phyloP scores from a whole-genome alignment of 2,329 filamentous ascomycete species.

The Aspergillus thermomutatus region DNA sequence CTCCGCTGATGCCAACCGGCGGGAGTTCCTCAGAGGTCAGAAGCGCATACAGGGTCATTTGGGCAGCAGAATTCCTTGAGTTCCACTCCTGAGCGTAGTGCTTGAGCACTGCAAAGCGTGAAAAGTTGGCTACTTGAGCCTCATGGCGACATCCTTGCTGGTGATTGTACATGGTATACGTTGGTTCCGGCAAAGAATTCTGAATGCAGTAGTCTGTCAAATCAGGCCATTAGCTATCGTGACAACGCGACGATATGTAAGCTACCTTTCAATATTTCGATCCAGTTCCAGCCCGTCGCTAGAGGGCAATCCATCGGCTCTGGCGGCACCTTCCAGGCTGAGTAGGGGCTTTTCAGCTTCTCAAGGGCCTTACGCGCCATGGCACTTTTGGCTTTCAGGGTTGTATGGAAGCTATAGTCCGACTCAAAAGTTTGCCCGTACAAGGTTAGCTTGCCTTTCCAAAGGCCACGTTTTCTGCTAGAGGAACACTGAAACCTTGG shows the following conservation, averaged over 20 bases:
- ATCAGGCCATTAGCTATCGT: not conserved
- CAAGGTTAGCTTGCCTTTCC: conserved; percentile 27
- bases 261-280: conserved; percentile 24
- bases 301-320: conserved; percentile 17
- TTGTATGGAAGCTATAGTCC: conserved; percentile 7
- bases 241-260: not conserved
- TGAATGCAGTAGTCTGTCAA: conserved; percentile 23
- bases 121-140: conserved; percentile 17
- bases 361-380: conserved; percentile 27
- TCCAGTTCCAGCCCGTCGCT: conserved; percentile 27
- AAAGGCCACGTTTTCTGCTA: conserved; percentile 11
- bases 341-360: conserved; percentile 20
- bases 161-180: conserved; percentile 23
- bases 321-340: conserved; percentile 27
- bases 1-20: conserved; percentile 1
- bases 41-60: conserved; percentile 25
- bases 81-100: conserved; percentile 20
- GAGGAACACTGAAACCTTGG: conserved; percentile 24
- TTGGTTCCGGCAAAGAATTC: conserved; percentile 11
- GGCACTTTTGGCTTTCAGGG: conserved; percentile 19
- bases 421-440: conserved; percentile 26
- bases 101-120: conserved; percentile 17
- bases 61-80: conserved; percentile 28
- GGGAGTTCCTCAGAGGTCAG: conserved; percentile 10
- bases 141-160: conserved; percentile 25